Conservation (phyloP, 306 rosid genomes). For the Cicer chorassanicum region DNA sequence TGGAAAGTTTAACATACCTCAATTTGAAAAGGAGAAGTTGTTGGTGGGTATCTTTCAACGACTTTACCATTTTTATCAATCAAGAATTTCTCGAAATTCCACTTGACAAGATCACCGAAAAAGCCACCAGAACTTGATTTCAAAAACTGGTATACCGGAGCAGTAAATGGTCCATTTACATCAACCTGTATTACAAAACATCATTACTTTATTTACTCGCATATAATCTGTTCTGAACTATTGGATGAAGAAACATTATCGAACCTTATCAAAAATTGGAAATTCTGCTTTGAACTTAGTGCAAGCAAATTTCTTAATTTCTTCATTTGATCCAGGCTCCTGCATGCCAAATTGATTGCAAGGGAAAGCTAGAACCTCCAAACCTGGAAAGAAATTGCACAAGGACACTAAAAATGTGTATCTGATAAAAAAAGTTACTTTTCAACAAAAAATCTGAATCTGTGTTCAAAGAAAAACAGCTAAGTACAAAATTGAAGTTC, state of each 20-base stretch:
- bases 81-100: constrained; percentile 99
- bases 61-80: constrained; percentile 95
- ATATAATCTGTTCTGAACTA: constrained; percentile 32
- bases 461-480: constrained; percentile 21
- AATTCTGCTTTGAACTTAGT: constrained; percentile 92
- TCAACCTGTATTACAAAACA: constrained; percentile 71
- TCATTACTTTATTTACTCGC: constrained; percentile 34
- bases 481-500: constrained; percentile 20
- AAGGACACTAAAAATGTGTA: constrained; percentile 17
- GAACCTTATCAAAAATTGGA: constrained; percentile 95
- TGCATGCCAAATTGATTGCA: constrained; percentile 98
- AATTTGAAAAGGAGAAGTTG: constrained; percentile 95
- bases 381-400: constrained; percentile 59
- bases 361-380: constrained; percentile 95
- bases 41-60: constrained; percentile 87
- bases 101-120: constrained; percentile 82
- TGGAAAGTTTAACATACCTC: constrained; percentile 64
- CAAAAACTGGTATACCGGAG: constrained; percentile 91
- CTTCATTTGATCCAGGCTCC: constrained; percentile 93
- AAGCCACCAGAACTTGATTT: constrained; percentile 92
- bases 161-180: constrained; percentile 94
- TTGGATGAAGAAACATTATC: constrained; percentile 32
- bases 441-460: constrained; percentile 12
- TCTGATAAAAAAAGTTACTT: constrained; percentile 39
- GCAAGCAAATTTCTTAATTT: constrained; percentile 95